These are phyloP conservation scores for Mesotaenium endlicherianum DNA, from an alignment of 139 green algal genomes.

Conservation along the genomic window DNA sequence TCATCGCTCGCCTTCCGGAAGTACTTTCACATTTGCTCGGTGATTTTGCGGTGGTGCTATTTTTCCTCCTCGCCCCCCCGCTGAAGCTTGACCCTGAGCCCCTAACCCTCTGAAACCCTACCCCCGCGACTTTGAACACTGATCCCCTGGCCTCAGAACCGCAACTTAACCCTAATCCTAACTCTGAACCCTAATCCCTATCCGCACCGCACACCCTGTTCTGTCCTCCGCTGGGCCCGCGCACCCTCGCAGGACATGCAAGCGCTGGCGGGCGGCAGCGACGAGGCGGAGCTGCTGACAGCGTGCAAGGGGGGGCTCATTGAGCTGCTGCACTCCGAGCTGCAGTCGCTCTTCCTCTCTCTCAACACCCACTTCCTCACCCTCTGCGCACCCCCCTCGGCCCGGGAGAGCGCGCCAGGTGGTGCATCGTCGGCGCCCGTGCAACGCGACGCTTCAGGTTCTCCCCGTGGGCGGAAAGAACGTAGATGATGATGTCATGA, in stretches of 20 bases:
- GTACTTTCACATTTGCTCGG: too few relatives aligned
- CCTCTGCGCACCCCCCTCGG: not conserved
- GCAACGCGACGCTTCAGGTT: not conserved
- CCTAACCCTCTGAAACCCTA: too few relatives aligned
- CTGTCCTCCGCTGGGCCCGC: not conserved
- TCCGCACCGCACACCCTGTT: not conserved
- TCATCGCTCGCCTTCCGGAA: too few relatives aligned
- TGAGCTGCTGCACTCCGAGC: conserved; percentile 37
- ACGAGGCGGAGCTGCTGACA: conserved; percentile 27
- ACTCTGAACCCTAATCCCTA: not conserved
- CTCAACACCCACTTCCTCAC: conserved; percentile 37
- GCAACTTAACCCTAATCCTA: not conserved
- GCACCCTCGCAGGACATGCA: conserved; percentile 22
- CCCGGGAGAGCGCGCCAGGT: not conserved
- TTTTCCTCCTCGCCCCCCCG: too few relatives aligned
- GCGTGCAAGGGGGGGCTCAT: conserved; percentile 31
- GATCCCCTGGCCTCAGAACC: not conserved
- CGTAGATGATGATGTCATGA: too few relatives aligned
- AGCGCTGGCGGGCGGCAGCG: conserved; percentile 28
- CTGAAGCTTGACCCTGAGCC: too few relatives aligned
- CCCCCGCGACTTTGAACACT: not conserved
- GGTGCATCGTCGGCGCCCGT: not conserved
- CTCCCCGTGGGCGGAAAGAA: too few relatives aligned
- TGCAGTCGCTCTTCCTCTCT: conserved; percentile 14
- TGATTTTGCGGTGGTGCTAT: too few relatives aligned